Percentiles rank a stretch among this genome's conserved stretches.
These are phyloP conservation scores for Gremmenia infestans DNA, from an alignment of 2,329 filamentous ascomycete species.

Conservation along the genomic window DNA sequence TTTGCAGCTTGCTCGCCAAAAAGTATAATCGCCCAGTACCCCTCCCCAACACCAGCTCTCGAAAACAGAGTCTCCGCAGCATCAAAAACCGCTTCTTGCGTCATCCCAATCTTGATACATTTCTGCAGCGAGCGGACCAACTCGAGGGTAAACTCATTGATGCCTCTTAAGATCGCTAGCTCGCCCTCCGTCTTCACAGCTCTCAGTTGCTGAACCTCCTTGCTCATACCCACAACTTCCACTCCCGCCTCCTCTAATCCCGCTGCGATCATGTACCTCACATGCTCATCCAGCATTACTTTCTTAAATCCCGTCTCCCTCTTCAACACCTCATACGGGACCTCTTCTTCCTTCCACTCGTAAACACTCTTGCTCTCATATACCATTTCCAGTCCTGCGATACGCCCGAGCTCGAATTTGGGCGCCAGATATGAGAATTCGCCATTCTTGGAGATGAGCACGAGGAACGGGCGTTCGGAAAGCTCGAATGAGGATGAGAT, in stretches of 20 bases:
- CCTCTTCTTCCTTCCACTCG: slow-evolving; percentile 58
- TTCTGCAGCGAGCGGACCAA: slow-evolving; percentile 51
- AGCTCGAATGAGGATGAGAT: slow-evolving; percentile 54
- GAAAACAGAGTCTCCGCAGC: slow-evolving; percentile 49
- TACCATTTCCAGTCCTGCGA: slow-evolving; percentile 51
- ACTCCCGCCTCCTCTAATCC: slow-evolving; percentile 50
- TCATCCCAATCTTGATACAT: slow-evolving; percentile 49
- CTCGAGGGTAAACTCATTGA: slow-evolving; percentile 57
- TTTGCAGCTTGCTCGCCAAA: slow-evolving; percentile 43
- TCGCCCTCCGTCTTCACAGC: slow-evolving; percentile 54
- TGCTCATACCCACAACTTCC: slow-evolving; percentile 45
- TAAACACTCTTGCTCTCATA: slow-evolving; percentile 47
- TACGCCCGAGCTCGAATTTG: slow-evolving; percentile 54
- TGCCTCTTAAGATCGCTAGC: slow-evolving; percentile 50
- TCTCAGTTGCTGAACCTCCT: slow-evolving; percentile 49
- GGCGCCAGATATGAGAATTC: slow-evolving; percentile 56
- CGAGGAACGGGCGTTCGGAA: slow-evolving; percentile 57
- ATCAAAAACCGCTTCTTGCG: slow-evolving; percentile 49
- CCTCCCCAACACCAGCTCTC: slow-evolving; percentile 44
- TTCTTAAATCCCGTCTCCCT: slow-evolving; percentile 34
- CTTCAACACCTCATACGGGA: slow-evolving; percentile 52
- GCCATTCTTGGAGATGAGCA: slow-evolving; percentile 45
- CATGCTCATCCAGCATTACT: slow-evolving; percentile 59
- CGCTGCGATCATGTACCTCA: slow-evolving; percentile 57
- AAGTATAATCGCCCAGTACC: slow-evolving; percentile 59